Evolutionary conservation across 495 filamentous ascomycete genomes (phyloP), one percentile per base, ranked within the genome.

Genomic region (Astrothelium macrocarpum): DNA sequence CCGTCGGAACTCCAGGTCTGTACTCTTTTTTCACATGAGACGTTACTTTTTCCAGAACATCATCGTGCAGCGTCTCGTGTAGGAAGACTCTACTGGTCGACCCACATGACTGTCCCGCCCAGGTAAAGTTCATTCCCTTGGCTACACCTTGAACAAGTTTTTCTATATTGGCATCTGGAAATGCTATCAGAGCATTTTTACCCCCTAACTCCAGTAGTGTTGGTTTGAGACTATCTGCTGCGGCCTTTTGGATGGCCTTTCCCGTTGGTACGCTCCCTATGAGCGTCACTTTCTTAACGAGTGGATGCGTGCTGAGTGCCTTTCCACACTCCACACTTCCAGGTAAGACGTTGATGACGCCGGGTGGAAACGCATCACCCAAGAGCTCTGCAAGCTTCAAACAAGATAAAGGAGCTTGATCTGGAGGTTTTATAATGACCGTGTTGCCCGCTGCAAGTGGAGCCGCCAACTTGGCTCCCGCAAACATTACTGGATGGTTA

Each of bases 181-280:
- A 96, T 26, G 96, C 83, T 58, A 96, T 71, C n/a, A 95, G 78
- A 4, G 91, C 90, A 18, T 85, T 89, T 78, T 96, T 96, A 65
- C 91, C 92, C 32, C 92, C 91, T 2, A 91, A 94, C 74, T 96
- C 91, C 18, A 96, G 81, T 0, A 90, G 94, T 65, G 95, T 91
- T 73, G 93, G 93, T 81, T 96, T 96, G 79, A 97, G 80, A 67
- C 88, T 95, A 26, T 80, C 77, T 25, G 87, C 82, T 2, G 91
- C 92, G 80, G 90, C 86, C 76, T 91, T 92, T 89, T 95, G 95
- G 67, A 97, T 89, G 65, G 90, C 82, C 71, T 85, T 88, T 32
- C 86, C 92, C 23, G 91, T 96, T 3, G 80, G 77, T 1, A 91
- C 95, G 60, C 85, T 89, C 39, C 91, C 92, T 1, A 92, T 97